Base-by-base conservation (phyloP, 2,329 filamentous ascomycete genomes). In the Stagonosporopsis tanaceti region DNA sequence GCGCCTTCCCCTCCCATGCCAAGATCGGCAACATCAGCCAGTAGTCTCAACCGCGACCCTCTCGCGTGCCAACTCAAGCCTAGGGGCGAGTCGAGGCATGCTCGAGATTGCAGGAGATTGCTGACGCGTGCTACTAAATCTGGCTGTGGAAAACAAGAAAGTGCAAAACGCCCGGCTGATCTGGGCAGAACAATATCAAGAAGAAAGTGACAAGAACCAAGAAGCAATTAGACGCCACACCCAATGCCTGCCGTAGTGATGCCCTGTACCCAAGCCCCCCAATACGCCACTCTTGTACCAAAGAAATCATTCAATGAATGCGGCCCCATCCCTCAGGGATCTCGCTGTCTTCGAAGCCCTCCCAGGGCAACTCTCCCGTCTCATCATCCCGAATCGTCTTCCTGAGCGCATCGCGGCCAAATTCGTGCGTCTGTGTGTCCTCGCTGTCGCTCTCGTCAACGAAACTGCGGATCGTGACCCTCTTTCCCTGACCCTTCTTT, bases 351-450 rank as follows among this genome's bases (percentile, higher is more conserved):
- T 72, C 74, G 46, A 77, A 76, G 0, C 76, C 76, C 35, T 77
- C 74, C 75, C 75, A 78, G 0, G 76, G 76, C 60, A 77, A 61
- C 50, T 76, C 74, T 14, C 76, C 72, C 22, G 72, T 75, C 27
- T 70, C 67, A 4, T 62, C 68, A 22, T 65, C 60, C 44, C 53
- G 57, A 7, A 53, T 53, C 7, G 54, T 57, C 32, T 53, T 47
- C 7, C 54, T 34, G 12, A 45, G 34, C 1, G 28, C 48, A n/a
- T 50, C 61, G 9, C 54, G 57, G 5, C 62, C 61, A 35, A 67
- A 34, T 11, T 68, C 69, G 4, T 62, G 50, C 24, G 65, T 66
- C 20, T 67, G 66, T 25, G 64, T 65, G 35, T 72, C 72, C 28
- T 63, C 50, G 34, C 65, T 67, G 14, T 68, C 68, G 32, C 64